Percentiles rank a stretch among this genome's conserved stretches.
Conservation (phyloP, 2,329 filamentous ascomycete genomes). For the Xylaria sp. region DNA sequence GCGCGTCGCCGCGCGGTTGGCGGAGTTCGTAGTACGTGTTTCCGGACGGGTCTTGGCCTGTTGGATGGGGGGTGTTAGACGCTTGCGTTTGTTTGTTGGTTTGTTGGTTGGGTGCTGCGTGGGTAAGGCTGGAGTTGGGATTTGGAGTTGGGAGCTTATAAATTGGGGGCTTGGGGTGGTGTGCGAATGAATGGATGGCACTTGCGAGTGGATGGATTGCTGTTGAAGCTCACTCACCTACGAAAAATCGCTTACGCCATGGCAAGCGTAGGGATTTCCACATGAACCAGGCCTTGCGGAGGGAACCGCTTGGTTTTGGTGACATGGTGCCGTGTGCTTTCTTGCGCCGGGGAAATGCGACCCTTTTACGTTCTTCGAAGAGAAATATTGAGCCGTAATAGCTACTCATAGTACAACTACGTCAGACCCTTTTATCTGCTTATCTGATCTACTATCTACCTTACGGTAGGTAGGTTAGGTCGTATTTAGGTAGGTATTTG, state of each 20-base stretch:
- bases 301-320: conserved; percentile 52
- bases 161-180: neutral
- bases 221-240: conserved; percentile 59
- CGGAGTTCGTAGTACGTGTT: conserved; percentile 78
- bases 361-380: neutral
- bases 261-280: conserved; percentile 73
- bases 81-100: neutral
- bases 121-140: neutral
- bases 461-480: too few relatives aligned
- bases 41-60: conserved; percentile 72
- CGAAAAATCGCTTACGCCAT: conserved; percentile 72
- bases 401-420: neutral
- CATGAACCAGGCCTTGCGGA: conserved; percentile 63
- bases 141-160: neutral
- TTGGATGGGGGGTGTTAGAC: conserved; percentile 1
- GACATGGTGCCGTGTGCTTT: conserved; percentile 47
- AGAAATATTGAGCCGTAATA: neutral
- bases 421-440: neutral
- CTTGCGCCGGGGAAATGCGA: conserved; percentile 19
- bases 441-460: too few relatives aligned
- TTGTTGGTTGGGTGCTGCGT: neutral
- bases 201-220: neutral
- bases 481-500: too few relatives aligned
- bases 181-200: too few relatives aligned
- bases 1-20: conserved; percentile 56